A percentile compares a stretch with the other conserved stretches of the same genome.
phyloP scores from a whole-genome alignment of 2,329 filamentous ascomycete species.

The Penicillium sp. region DNA sequence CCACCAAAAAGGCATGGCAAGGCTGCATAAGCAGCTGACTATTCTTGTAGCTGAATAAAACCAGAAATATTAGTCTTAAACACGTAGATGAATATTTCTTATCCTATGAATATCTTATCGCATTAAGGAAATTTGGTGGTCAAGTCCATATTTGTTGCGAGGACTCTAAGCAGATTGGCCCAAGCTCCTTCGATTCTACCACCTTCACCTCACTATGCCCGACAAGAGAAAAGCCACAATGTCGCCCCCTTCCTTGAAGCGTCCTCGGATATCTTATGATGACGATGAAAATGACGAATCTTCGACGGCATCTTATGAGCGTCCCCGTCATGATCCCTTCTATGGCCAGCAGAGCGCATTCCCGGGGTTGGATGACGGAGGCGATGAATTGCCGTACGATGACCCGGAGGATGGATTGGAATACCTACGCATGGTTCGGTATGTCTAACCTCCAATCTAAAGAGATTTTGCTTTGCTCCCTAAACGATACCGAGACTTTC shows the following conservation, averaged over 20 bases:
- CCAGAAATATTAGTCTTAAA: background rate
- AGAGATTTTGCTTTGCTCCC: background rate
- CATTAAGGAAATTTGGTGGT: background rate
- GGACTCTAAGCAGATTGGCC: conserved; percentile 11
- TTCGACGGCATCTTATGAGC: conserved; percentile 29
- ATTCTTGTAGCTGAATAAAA: background rate
- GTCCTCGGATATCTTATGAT: conserved; percentile 30
- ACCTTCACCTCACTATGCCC: conserved; percentile 27
- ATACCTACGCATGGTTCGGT: conserved; percentile 71
- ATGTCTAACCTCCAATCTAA: conserved; percentile 34
- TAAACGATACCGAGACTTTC: background rate
- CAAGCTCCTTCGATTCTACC: conserved; percentile 26
- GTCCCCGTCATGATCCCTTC: conserved; percentile 56
- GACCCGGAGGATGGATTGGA: conserved; percentile 66
- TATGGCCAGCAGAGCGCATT: conserved; percentile 73
- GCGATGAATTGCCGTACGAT: conserved; percentile 63
- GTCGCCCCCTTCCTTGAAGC: conserved; percentile 28
- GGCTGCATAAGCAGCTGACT: too few relatives aligned
- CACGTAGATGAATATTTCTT: background rate
- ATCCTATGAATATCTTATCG: background rate
- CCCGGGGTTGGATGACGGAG: conserved; percentile 55
- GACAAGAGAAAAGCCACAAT: conserved; percentile 34
- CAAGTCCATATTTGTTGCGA: background rate
- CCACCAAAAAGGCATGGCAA: too few relatives aligned
- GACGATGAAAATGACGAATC: conserved; percentile 30